Evolutionary conservation across 768 basidiomycete genomes (phyloP).

Genomic region (Tremella yokohamensis): DNA sequence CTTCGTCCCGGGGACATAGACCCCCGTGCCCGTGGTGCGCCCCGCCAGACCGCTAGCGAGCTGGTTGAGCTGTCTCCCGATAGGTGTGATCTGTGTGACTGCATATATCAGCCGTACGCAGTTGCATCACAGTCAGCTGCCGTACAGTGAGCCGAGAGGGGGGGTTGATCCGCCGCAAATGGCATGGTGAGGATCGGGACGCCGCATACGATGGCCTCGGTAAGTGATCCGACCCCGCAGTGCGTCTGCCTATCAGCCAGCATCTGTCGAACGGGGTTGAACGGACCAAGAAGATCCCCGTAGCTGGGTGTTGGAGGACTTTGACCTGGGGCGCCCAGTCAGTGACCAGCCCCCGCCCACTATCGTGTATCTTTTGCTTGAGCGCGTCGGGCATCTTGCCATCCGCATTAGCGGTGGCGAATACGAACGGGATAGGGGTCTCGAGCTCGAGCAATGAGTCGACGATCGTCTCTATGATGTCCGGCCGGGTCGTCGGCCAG

Average conservation of each 20-base stretch:
- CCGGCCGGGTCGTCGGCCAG: slow-evolving; percentile 18
- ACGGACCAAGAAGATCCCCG: slow-evolving; percentile 16
- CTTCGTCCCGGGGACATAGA: background rate
- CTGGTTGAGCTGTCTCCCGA: slow-evolving; percentile 3
- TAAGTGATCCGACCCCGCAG: slow-evolving; percentile 14
- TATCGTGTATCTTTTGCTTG: slow-evolving; percentile 5
- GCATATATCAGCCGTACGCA: background rate
- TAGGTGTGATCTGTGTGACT: slow-evolving; percentile 4
- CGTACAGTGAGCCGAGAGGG: slow-evolving; percentile 12
- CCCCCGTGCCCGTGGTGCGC: background rate
- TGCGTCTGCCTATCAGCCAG: slow-evolving; percentile 11
- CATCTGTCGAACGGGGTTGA: background rate
- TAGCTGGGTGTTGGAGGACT: slow-evolving; percentile 15
- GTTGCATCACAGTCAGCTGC: background rate
- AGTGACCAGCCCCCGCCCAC: slow-evolving; percentile 15
- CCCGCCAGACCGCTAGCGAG: slow-evolving; percentile 4
- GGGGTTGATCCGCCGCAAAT: slow-evolving; percentile 15
- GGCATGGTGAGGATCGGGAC: slow-evolving; percentile 20
- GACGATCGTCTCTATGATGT: slow-evolving; percentile 13
- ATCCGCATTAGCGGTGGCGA: slow-evolving; percentile 7
- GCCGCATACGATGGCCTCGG: slow-evolving; percentile 16
- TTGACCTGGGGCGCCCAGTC: slow-evolving; percentile 22
- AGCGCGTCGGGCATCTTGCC: slow-evolving; percentile 9
- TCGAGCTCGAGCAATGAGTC: slow-evolving; percentile 15
- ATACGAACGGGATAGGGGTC: slow-evolving; percentile 20